Evolutionary conservation across 1,284 basidiomycete genomes (phyloP), one percentile per base, ranked within the genome.

Genomic region (Apiotrichum akiyoshidainum): DNA sequence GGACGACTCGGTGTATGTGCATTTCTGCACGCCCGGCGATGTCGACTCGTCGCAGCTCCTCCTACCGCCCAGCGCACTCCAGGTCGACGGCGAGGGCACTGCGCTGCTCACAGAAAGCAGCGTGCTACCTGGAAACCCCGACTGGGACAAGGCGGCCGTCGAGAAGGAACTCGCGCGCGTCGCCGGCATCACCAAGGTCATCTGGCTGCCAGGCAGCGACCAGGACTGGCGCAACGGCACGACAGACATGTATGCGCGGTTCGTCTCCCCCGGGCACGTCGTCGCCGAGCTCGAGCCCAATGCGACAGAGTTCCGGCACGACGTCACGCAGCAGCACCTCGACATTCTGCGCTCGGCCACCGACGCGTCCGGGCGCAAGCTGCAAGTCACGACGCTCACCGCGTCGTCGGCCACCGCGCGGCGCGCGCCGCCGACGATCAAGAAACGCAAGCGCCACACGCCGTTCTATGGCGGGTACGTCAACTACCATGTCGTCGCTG

Each of bases 401-500:
- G 48, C 55, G 17, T 48, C 55, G 4, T 31, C 26, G 26, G 26
- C 26, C 6, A 16, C 5, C 2, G 13, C 13, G 3, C 8, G 39
- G 11, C 33, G 49, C 26, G 26, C 26, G 7, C 26, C 26, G 26
- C 26, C 26, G 7, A 31, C 26, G 26, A 31, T 31, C 26, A 8
- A 7, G 5, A 26, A 45, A 31, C 41, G 26, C 17, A 17, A n/a
- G 22, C n/a, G 51, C 35, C 35, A 35, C 7, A 35, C 51, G 5
- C 48, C 54, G 21, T 66, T 66, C 35, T 45, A 63, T 35, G 63
- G 54, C 6, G 55, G 58, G 5, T 68, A 68, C 45, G 37, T 56
- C 48, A 56, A 56, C 49, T 56, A 46, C 8, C 51, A 56, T 35
- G 1, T 40, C n/a, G 26, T 33, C 40, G 46, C 46, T 26, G 42